These are phyloP conservation scores for Pouteria glomerata DNA, from an alignment of 148 eudicot species.

Conservation along the genomic window DNA sequence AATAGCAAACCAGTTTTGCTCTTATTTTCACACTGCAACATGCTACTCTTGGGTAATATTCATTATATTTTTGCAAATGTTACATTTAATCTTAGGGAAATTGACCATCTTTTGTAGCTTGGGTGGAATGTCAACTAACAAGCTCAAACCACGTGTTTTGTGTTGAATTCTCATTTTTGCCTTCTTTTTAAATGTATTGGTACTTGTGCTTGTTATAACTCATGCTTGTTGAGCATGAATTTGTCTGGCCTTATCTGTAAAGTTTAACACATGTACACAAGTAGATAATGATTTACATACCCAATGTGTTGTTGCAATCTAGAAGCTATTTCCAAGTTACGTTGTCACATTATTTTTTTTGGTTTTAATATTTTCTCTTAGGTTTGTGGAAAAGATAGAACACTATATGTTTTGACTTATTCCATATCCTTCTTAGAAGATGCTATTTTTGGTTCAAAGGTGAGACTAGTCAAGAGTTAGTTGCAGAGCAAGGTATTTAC, in stretches of 20 bases:
- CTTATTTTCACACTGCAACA: background rate
- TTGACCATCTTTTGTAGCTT: background rate
- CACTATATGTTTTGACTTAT: slow-evolving; percentile 14
- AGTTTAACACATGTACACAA: no score
- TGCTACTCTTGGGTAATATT: background rate
- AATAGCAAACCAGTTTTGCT: background rate
- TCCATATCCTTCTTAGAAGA: slow-evolving; percentile 17
- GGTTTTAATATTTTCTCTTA: background rate
- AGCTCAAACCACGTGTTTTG: no score
- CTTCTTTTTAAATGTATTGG: no score
- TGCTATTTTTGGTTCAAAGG: slow-evolving; percentile 41
- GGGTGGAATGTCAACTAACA: no score
- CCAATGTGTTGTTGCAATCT: no score
- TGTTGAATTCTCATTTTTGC: no score
- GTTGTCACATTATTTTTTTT: background rate
- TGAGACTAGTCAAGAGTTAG: slow-evolving; percentile 34
- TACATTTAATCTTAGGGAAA: background rate
- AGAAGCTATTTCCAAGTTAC: background rate
- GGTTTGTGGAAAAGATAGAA: slow-evolving; percentile 17
- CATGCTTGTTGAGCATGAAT: background rate
- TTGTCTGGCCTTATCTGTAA: background rate
- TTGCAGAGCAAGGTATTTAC: slow-evolving; percentile 44
- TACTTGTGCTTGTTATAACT: no score
- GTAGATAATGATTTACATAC: no score
- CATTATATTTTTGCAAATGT: background rate